Conservation (phyloP, 2,329 filamentous ascomycete species). For the Fusarium circinatum region DNA sequence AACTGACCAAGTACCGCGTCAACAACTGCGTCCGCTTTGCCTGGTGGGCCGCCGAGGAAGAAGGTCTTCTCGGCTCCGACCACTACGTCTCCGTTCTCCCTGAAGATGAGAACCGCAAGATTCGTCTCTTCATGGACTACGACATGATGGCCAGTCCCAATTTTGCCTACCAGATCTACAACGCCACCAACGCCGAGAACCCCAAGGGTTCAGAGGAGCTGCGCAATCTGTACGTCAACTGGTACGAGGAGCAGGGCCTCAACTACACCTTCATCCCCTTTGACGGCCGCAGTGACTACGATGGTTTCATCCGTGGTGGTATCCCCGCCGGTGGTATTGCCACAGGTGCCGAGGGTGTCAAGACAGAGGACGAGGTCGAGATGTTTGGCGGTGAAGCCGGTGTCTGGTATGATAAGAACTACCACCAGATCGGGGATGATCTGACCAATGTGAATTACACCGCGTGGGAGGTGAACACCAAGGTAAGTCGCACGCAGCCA, state of each 20-base stretch:
- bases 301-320: conserved; percentile 76
- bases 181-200: conserved; percentile 75
- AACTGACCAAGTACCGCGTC: conserved; percentile 66
- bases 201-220: conserved; percentile 77
- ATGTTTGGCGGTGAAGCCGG: conserved; percentile 78
- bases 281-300: conserved; percentile 83
- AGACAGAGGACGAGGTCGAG: conserved; percentile 72
- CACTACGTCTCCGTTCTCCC: conserved; percentile 68
- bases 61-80: conserved; percentile 71
- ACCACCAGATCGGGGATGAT: conserved; percentile 71
- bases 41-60: conserved; percentile 76
- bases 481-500: conserved; percentile 52
- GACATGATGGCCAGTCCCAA: conserved; percentile 76
- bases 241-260: conserved; percentile 69
- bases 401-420: conserved; percentile 67
- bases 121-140: conserved; percentile 75
- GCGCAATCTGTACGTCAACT: conserved; percentile 73
- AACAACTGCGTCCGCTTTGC: conserved; percentile 74
- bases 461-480: conserved; percentile 70
- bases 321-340: conserved; percentile 81
- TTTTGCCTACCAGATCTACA: conserved; percentile 75
- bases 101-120: conserved; percentile 68
- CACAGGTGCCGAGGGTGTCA: conserved; percentile 80
- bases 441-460: conserved; percentile 66
- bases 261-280: conserved; percentile 79